phyloP scores from a whole-genome alignment of 2,329 filamentous ascomycete species.

The Fusarium duplospermum region DNA sequence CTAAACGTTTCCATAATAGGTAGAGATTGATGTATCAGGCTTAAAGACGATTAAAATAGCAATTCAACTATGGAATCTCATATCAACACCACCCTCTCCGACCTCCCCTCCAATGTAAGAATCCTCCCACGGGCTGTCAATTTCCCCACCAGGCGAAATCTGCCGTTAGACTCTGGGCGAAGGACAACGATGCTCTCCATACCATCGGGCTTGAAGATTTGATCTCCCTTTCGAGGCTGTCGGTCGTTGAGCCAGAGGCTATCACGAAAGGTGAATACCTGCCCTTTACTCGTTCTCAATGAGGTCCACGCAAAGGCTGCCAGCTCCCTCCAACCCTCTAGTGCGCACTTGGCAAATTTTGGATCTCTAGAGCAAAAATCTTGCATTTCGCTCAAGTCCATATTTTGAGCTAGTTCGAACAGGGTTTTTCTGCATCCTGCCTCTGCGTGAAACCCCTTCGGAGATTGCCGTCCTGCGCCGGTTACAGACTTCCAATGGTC shows the following conservation, averaged over 20 bases:
- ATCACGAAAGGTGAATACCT: neutral
- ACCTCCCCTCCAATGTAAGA: no score
- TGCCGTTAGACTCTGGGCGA: neutral
- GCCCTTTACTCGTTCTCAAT: neutral
- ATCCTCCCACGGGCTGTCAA: no score
- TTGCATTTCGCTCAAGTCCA: neutral
- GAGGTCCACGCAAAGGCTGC: neutral
- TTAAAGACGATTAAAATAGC: no score
- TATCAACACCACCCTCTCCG: no score
- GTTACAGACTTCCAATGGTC: neutral
- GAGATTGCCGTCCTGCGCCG: no score
- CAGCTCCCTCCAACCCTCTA: neutral
- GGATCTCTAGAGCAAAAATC: neutral
- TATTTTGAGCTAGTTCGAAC: fast-evolving
- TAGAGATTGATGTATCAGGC: no score
- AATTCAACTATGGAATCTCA: no score
- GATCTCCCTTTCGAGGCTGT: neutral
- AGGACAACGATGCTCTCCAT: neutral
- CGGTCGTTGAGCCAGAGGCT: neutral
- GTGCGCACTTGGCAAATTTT: neutral
- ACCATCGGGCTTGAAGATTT: neutral
- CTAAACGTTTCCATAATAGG: no score
- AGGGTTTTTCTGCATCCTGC: neutral
- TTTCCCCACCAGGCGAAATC: neutral
- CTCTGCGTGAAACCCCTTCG: no score